phyloP scores from a whole-genome alignment of 257 asterid species.

The Jacaranda mimosifolia region DNA sequence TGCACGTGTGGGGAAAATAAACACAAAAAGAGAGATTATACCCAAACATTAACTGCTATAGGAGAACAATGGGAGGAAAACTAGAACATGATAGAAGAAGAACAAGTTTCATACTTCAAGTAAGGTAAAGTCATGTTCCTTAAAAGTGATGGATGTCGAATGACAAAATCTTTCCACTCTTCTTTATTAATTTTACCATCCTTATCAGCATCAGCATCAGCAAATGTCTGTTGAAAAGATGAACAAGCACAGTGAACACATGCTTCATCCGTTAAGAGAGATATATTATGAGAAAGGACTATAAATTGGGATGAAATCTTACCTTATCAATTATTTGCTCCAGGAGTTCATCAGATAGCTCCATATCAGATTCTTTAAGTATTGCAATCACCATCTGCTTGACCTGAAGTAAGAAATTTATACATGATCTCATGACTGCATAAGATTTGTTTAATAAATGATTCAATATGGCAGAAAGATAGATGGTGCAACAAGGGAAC shows the following conservation, averaged over 20 bases:
- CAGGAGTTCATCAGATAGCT: slow-evolving; percentile 66
- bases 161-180: slow-evolving; percentile 80
- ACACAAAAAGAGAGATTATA: not conserved
- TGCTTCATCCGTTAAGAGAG: not conserved
- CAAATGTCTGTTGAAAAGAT: slow-evolving; percentile 67
- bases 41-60: not conserved
- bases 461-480: not conserved
- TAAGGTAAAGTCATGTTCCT: slow-evolving; percentile 93
- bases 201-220: slow-evolving; percentile 75
- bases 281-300: not conserved
- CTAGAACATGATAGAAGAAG: not conserved
- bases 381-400: slow-evolving; percentile 82
- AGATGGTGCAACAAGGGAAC: slow-evolving; percentile 10
- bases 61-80: not conserved
- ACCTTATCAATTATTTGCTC: slow-evolving; percentile 82
- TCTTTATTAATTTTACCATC: slow-evolving; percentile 80
- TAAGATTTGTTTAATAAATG: not conserved
- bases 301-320: not conserved
- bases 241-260: slow-evolving; percentile 13
- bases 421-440: slow-evolving; percentile 18
- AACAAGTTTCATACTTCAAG: slow-evolving; percentile 60
- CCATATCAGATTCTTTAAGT: slow-evolving; percentile 67
- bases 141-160: slow-evolving; percentile 74
- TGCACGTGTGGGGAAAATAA: no score
- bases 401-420: slow-evolving; percentile 50